Base-by-base conservation (phyloP, 2,329 filamentous ascomycete genomes). In the Clarireedia sp. region DNA sequence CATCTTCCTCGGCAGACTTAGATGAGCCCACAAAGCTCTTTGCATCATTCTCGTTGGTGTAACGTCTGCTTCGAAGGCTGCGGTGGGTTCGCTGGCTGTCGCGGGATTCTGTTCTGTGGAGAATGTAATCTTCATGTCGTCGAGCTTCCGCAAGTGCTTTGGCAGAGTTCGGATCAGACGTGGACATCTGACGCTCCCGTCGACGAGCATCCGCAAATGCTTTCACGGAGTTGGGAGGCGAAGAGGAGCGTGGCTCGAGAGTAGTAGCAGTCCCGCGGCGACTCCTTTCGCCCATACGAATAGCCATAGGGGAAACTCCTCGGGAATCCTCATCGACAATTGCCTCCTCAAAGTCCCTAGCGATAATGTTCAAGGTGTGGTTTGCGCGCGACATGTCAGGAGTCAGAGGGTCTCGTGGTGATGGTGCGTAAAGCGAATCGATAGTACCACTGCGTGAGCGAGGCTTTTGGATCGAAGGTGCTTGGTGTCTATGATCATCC, bases 221-320 rank as follows among this genome's bases (percentile, higher is more conserved):
- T 70, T 97, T 95, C 51, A 99, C 90, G 0, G 94, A 99, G 71
- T 96, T 99, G 7, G 94, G 94, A 10, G 92, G 92, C 5, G 94
- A 97, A 2, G 82, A 75, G 1, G 89, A 90, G 54, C 89, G 80
- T 48, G 80, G 82, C 21, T 81, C 78, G 23, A 74, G 70, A 1
- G 80, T 81, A 33, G 78, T 78, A 53, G 86, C 74, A 55, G 78
- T 64, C 66, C 71, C 75, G 55, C 80, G 78, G 16, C 81, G 80
- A 56, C 72, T 74, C 50, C 63, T 61, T 21, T 59, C 60, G 73
- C 73, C n/a, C 37, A 50, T 54, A 45, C 62, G 58, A n/a, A 43
- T 52, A 48, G 56, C 48, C 37, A 55, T 57, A 43, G 64, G 59
- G 49, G 78, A 76, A 6, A 69, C 61, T 21, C 73, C 73, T 14